A percentile compares a stretch with the other conserved stretches of the same genome.
phyloP scores from a whole-genome alignment of 108 stramenopile genomes.

The Fragilariopsis cylindrus region DNA sequence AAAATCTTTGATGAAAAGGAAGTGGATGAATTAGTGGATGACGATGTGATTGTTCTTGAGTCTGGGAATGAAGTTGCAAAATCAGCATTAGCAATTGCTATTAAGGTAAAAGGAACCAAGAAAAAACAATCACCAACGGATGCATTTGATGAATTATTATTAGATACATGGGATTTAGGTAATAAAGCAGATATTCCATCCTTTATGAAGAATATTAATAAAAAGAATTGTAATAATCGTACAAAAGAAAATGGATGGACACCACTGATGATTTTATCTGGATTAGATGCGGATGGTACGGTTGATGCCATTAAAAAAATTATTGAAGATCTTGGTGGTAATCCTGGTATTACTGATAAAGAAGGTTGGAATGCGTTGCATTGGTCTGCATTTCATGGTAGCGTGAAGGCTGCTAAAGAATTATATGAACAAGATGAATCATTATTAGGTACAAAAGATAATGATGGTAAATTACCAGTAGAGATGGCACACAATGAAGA shows the following conservation, averaged over 20 bases:
- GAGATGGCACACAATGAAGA: constrained; percentile 70
- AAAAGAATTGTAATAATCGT: constrained; percentile 74
- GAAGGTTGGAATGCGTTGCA: constrained; percentile 90
- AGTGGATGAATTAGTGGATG: constrained; percentile 55
- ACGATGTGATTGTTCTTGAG: constrained; percentile 69
- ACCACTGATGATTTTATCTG: constrained; percentile 83
- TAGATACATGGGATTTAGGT: constrained; percentile 91
- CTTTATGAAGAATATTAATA: constrained; percentile 58
- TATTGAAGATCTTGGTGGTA: constrained; percentile 62
- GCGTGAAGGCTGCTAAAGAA: constrained; percentile 64
- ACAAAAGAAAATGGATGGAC: constrained; percentile 86
- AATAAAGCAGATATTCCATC: constrained; percentile 66
- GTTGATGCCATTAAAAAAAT: constrained; percentile 57
- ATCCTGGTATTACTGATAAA: constrained; percentile 66
- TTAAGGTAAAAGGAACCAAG: constrained; percentile 27
- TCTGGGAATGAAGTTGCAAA: constrained; percentile 48
- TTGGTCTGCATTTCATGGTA: constrained; percentile 87
- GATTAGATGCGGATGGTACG: constrained; percentile 54
- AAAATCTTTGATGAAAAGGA: constrained; percentile 79
- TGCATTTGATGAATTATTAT: constrained; percentile 69
- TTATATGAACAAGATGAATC: constrained; percentile 47
- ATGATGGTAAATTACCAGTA: constrained; percentile 83
- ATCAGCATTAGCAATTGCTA: neutral
- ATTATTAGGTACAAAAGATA: constrained; percentile 63
- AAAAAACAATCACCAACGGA: constrained; percentile 24